Evolutionary conservation across 768 basidiomycete species (phyloP), one percentile per base, ranked within the genome.

Genomic region (Tremella yokohamensis): DNA sequence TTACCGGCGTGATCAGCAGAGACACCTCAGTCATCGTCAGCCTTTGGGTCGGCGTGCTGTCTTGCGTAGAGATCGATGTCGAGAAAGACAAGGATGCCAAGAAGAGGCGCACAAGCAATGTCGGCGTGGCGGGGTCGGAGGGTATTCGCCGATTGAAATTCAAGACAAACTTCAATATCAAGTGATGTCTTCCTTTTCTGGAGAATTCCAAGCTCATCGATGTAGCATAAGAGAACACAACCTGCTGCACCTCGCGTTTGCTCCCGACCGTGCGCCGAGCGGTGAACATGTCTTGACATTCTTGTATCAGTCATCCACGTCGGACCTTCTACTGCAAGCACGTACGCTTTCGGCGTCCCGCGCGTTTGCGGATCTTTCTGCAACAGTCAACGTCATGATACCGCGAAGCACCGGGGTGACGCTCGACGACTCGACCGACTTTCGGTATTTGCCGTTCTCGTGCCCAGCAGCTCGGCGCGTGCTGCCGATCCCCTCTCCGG

Each of bases 221-320:
- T 26, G 18, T 16, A 76, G 75, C 50, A 66, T 76, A 16, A 71
- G 68, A 20, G 73, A 74, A 50, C 72, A 74, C 52, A 76, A 76
- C 52, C 63, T 76, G 3, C 51, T 76, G 2, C 62, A 71, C 18
- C 56, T 76, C 4, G 62, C 66, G 0, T 74, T 76, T 57, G 38
- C 69, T n/a, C 64, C 65, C 20, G 15, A 39, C 3, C 20, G 66
- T 1, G 20, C 64, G 2, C 42, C 61, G 0, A 40, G 68, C 12
- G 45, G 53, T n/a, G 61, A 56, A 37, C 65, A 69, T 0, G 57
- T 65, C n/a, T 47, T 73, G 9, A 58, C 63, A 1, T 76, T 76
- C 52, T 55, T 76, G 3, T 74, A 58, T 53, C 56, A 68, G 8
- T 64, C 69, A 0, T 59, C 73, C 0, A 57, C 61, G 1, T 61